Evolutionary conservation across 148 eudicot species (phyloP), one percentile per base, ranked within the genome.

Genomic region (Limonium bicolor): DNA sequence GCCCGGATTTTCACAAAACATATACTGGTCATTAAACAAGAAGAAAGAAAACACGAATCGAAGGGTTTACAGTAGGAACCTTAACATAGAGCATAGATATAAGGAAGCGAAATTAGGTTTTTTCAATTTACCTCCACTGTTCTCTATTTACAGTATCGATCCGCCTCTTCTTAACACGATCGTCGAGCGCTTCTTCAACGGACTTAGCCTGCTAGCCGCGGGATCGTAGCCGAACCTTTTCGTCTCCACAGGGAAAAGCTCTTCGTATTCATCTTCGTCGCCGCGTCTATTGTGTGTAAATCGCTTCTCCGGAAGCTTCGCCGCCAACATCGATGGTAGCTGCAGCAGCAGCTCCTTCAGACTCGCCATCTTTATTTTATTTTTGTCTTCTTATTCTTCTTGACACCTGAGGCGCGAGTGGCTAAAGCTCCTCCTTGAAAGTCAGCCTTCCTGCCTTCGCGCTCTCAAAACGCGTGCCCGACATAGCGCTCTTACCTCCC

Each of bases 161-260:
- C 96, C 27, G 96, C 96, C 47, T 87, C 66, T 87, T 87, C 86
- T 78, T 78, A n/a, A 87, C 80, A 3, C 96, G 85, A 46, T 79
- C 96, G 56, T 82, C 92, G 15, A 88, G 83, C 27, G 94, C 94
- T 0, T 72, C 76, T 55, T 88, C 94, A 16, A 83, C 86, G 16
- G 90, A 67, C 31, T 49, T 67, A 1, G 53, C 33, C 20, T n/a
- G 18, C 18, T 74, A 0, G 69, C 70, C 0, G 65, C 69, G 12
- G 88, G 83, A 41, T 83, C 82, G 48, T 83, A 88, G 8, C 86
- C 70, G 44, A 83, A 83, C 66, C 72, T 88, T 70, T 66, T 76
- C 2, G 86, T 58, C 55, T 88, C 96, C 19, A 88, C 96, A 1
- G 96, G 96, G 59, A 88, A 88, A 28, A 88, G 53, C 3, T 88